Base-by-base conservation (phyloP, 306 rosid species). In the Dryas octopetala region DNA sequence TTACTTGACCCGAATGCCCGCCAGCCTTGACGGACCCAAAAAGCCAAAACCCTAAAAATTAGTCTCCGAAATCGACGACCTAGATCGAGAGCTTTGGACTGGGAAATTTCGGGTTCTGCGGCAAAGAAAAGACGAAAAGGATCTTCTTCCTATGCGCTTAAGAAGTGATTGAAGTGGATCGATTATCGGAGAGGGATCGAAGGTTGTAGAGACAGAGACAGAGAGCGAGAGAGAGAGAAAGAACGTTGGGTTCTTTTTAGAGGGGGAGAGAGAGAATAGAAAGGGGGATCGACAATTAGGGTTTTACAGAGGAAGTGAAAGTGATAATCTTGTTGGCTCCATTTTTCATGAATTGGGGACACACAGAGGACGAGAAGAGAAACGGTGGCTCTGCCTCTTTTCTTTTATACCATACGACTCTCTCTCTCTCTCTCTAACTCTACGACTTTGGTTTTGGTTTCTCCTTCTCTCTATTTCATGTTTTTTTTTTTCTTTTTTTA, bases 221-320 rank as follows among this genome's bases (percentile, higher is more conserved):
- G 79, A 74, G 76, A 54, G 64, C 62, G 58, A 19, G 38, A 17
- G 49, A 8, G 6, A 45, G 47, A 45, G 9, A 46, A 45, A 63
- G 54, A 53, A 41, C 14, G 45, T 62, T n/a, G 54, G 81, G 76
- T 8, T 70, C 70, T 32, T 64, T 58, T 14, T 40, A 38, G 43
- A 47, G 50, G 63, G 73, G 68, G 66, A 70, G 61, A 77, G 0
- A 16, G 65, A 43, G 62, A n/a, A 41, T 4, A 17, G 23, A 7
- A 14, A 4, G 14, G 32, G 58, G 44, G 79, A 85, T 83, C 84
- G 89, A 77, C 28, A 38, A 80, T 80, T 93, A 89, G 98, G 98
- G 98, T 91, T 91, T 93, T 91, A 84, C 83, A 83, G 89, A 55
- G 62, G 69, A 73, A 86, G 82, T 67, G 81, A 74, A 62, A 87